Percentiles rank a stretch among this genome's conserved stretches.
Evolutionary conservation across 768 basidiomycete genomes (phyloP).

Genomic region (Suillus weaverae): DNA sequence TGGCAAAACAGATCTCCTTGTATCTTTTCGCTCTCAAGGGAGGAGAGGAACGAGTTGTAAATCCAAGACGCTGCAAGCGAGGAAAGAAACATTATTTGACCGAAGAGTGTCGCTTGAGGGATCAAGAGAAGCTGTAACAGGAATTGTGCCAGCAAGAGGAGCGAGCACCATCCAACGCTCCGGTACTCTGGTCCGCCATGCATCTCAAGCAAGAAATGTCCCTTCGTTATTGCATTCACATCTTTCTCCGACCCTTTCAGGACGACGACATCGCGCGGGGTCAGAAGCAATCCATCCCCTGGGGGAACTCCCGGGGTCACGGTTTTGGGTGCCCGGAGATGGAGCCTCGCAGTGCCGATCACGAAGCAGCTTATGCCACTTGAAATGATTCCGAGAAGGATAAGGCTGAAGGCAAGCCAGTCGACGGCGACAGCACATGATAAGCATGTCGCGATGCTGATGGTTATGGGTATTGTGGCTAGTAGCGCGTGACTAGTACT

Average conservation of each 20-base stretch:
- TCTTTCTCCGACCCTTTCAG: constrained; percentile 32
- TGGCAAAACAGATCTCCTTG: constrained; percentile 21
- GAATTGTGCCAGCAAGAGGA: constrained; percentile 35
- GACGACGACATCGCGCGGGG: constrained; percentile 26
- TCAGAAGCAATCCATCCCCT: constrained; percentile 34
- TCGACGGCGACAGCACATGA: constrained; percentile 27
- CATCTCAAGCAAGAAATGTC: constrained; percentile 27
- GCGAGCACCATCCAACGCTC: constrained; percentile 27
- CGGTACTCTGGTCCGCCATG: constrained; percentile 15
- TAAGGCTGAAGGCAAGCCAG: constrained; percentile 34
- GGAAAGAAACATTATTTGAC: constrained; percentile 35
- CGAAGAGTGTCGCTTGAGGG: constrained; percentile 35
- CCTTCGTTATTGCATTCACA: constrained; percentile 34
- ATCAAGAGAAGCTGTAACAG: constrained; percentile 35
- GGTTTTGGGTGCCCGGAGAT: constrained; percentile 14
- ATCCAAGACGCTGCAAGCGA: constrained; percentile 35
- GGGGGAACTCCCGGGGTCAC: constrained; percentile 28
- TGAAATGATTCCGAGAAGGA: constrained; percentile 34
- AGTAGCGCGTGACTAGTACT: constrained; percentile 14
- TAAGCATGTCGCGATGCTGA: constrained; percentile 24
- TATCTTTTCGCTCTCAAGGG: constrained; percentile 36
- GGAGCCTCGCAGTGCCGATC: constrained; percentile 31
- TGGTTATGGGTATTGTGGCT: constrained; percentile 23
- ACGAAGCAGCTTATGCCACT: constrained; percentile 31
- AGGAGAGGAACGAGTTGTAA: constrained; percentile 37